Evolutionary conservation across 129 eudicot genomes (phyloP), one percentile per base, ranked within the genome.

Genomic region (Ambrosia trifida): DNA sequence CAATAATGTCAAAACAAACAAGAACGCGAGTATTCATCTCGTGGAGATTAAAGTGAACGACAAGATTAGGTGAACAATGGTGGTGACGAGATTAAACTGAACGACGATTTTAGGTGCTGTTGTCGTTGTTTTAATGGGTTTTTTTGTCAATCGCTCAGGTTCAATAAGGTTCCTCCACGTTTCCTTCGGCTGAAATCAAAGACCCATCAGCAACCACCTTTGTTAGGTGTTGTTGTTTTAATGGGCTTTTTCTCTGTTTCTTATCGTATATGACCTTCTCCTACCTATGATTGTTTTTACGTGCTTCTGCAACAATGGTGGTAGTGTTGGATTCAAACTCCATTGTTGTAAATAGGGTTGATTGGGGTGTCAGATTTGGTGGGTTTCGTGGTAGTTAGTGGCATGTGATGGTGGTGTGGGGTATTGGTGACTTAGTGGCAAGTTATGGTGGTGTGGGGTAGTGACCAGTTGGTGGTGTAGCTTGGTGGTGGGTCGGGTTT

Each of bases 231-330:
- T 57, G 81, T 49, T 67, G 78, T 45, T 76, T 86, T 35, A 74
- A 74, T 51, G 77, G n/a, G 73, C 20, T 45, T 76, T 91, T 87
- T 38, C 85, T 66, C 19, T 87, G 88, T 63, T 82, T 83, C 66
- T 87, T 89, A 4, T 78, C 83, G 83, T 89, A 93, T 9, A 87
- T 85, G 19, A 94, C 98, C 78, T 89, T 87, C 19, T 94, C 92
- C 98, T 97, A 94, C 47, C 98, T 97, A 75, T 92, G 98, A 67
- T 83, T 72, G 85, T 76, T 76, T 81, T 72, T 81, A 51, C 3
- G 64, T 40, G 64, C 79, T 65, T 74, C 79, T 4, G 57, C 84
- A 74, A 5, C 43, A 38, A 38, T 38, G 43, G 57, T 60, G 83
- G 44, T 51, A 73, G 38, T 75, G 40, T n/a, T n/a, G n/a, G 74